Base-by-base conservation (phyloP, 495 filamentous ascomycete species). In the Cercophora scortea region DNA sequence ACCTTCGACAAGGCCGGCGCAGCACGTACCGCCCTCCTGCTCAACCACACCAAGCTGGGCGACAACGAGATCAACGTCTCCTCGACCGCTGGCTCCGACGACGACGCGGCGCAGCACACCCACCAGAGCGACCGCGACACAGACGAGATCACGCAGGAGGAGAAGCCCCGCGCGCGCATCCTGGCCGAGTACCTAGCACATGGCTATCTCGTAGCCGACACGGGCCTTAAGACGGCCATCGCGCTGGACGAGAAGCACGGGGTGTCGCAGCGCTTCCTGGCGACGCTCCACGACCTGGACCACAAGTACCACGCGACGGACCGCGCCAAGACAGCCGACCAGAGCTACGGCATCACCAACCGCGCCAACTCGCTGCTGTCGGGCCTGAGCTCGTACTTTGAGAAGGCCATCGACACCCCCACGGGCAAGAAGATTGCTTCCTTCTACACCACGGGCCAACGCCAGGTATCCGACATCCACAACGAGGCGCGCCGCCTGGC, bases 1-100 rank as follows among this genome's bases (percentile, higher is more conserved):
- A 94, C 87, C 35, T 98, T 97, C 61, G 94, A 96, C 72, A 95
- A 95, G 72, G 83, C 90, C 58, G 90, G 90, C 19, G 93, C 93
- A 11, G 90, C 92, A 12, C 95, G 95, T 71, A 98, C 93, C 19
- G 93, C 93, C 15, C 87, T 96, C 32, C 89, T 98, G 48, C 85
- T 98, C 50, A 91, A 98, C 69, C 89, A 95, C 69, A 97, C 94
- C 58, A 84, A 90, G 71, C 84, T 98, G 47, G 90, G 92, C 58
- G 69, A 81, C 38, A 83, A 84, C 45, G 79, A 89, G 49, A 90
- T 98, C 51, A 74, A 82, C 42, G 93, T 98, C 53, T 75, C 84
- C 10, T 13, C 44, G 0, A 15, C 36, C 11, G 16, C 42, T 41
- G 16, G 10, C 43, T 40, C 15, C 44, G 80, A 79, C 59, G 73